Base-by-base conservation (phyloP, 176 grass and related monocot species). In the Rhynchospora pubera region DNA sequence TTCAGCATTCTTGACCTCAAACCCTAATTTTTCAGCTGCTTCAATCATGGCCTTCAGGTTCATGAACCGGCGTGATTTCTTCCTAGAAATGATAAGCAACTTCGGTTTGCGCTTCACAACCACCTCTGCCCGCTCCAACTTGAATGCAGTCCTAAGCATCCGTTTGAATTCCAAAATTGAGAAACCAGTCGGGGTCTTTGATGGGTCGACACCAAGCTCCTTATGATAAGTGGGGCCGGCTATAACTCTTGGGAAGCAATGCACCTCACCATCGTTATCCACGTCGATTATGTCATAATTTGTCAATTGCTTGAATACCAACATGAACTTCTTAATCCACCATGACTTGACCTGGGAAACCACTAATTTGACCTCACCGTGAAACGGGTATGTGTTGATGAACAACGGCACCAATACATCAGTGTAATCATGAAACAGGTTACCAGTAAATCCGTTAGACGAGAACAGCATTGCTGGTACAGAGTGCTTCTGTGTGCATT, bases 371-470 rank as follows among this genome's bases (percentile, higher is more conserved):
- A 97, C 91, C 39, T 90, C 78, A 12, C 90, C 83, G 0, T 85
- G 86, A 87, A 94, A 97, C 23, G 58, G 83, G 88, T 80, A 84
- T 8, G 91, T 91, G 90, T 90, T 94, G 64, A 97, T 86, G 91
- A 97, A 97, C 1, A 97, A 76, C 5, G 94, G 94, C 30, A 97
- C 87, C 45, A 97, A 67, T 78, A 94, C 94, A 74, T 97, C 94
- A 5, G 94, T 97, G 83, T 94, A 97, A 85, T 94, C 91, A 83
- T 97, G 94, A 90, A 94, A 97, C 21, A 97, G 83, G 80, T 97
- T 97, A 19, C 91, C 91, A 12, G 94, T 94, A 90, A 92, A 97
- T 1, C 94, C 94, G 5, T 89, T 67, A 84, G 88, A 88, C 22
- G 94, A 97, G 78, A 97, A 97, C 7, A 97, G 56, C 64, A 97